These are phyloP conservation scores for Fusarium buharicum DNA, from an alignment of 2,329 filamentous ascomycete genomes.

Conservation along the genomic window DNA sequence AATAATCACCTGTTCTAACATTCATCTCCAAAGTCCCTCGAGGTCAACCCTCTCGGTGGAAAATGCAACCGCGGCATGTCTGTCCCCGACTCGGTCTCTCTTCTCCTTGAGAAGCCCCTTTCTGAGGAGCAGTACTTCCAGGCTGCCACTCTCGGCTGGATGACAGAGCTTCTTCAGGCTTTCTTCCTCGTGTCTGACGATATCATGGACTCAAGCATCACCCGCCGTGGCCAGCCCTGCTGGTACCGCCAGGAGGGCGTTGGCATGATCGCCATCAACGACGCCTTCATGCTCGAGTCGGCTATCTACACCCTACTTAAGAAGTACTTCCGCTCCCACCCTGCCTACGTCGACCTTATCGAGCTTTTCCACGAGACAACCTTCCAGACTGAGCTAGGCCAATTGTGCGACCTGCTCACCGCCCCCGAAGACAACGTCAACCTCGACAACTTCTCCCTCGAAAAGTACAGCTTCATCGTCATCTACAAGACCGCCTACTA, in stretches of 20 bases:
- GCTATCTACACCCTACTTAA: constrained; percentile 91
- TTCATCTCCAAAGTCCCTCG: constrained; percentile 64
- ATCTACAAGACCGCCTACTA: constrained; percentile 99
- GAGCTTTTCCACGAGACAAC: constrained; percentile 97
- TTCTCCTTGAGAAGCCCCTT: constrained; percentile 78
- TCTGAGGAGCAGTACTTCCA: constrained; percentile 87
- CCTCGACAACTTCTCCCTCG: constrained; percentile 92
- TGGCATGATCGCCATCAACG: constrained; percentile 97
- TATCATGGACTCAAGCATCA: constrained; percentile 97
- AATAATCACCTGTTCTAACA: background rate
- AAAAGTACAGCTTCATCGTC: constrained; percentile 98
- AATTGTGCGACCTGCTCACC: constrained; percentile 93
- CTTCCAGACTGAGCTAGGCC: constrained; percentile 94
- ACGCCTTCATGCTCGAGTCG: constrained; percentile 94
- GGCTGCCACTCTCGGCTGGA: constrained; percentile 90
- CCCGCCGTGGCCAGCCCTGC: constrained; percentile 91
- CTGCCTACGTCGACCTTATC: constrained; percentile 87
- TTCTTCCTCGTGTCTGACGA: constrained; percentile 99
- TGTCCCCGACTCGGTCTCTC: constrained; percentile 87
- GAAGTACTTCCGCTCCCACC: constrained; percentile 90
- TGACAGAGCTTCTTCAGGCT: constrained; percentile 97
- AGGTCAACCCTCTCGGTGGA: constrained; percentile 88
- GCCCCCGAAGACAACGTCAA: constrained; percentile 94
- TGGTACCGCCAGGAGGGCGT: constrained; percentile 94
- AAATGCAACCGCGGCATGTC: constrained; percentile 99